Evolutionary conservation across 2,329 filamentous ascomycete genomes (phyloP).

Genomic region (Aspergillus fumigatus): DNA sequence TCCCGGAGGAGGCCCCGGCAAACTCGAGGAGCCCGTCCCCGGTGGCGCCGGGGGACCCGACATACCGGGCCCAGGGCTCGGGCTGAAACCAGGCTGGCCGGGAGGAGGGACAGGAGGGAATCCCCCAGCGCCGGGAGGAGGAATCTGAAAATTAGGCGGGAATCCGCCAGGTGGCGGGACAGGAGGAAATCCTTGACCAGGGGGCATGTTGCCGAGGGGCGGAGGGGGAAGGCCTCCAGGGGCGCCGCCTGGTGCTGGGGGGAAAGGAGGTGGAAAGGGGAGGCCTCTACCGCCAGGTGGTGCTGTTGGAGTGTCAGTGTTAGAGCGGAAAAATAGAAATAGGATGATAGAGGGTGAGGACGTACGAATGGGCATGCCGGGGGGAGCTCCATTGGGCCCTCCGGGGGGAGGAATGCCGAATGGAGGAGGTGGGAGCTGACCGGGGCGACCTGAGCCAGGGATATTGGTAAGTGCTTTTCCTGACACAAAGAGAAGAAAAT

Average conservation of each 20-base stretch:
- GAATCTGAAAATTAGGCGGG: conserved; percentile 20
- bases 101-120: conserved; percentile 30
- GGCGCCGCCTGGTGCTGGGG: conserved; percentile 29
- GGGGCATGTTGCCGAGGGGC: conserved; percentile 37
- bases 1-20: conserved; percentile 24
- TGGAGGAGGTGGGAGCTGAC: conserved; percentile 52
- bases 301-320: conserved; percentile 37
- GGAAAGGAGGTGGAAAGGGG: conserved; percentile 48
- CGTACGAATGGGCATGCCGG: conserved; percentile 53
- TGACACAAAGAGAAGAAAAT: neutral
- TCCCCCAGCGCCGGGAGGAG: conserved; percentile 24
- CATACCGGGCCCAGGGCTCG: conserved; percentile 24
- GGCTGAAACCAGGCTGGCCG: conserved; percentile 24
- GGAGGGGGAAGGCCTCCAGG: conserved; percentile 32
- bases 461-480: neutral
- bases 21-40: conserved; percentile 16
- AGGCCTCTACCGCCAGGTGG: conserved; percentile 54
- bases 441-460: conserved; percentile 25
- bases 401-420: conserved; percentile 50
- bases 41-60: conserved; percentile 28
- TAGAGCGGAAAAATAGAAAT: conserved; percentile 6
- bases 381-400: conserved; percentile 31
- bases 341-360: conserved; percentile 12
- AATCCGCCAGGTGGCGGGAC: conserved; percentile 44
- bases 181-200: conserved; percentile 38